These are phyloP conservation scores for Talaromyces stipitatus DNA, from an alignment of 495 filamentous ascomycete genomes.

Conservation along the genomic window DNA sequence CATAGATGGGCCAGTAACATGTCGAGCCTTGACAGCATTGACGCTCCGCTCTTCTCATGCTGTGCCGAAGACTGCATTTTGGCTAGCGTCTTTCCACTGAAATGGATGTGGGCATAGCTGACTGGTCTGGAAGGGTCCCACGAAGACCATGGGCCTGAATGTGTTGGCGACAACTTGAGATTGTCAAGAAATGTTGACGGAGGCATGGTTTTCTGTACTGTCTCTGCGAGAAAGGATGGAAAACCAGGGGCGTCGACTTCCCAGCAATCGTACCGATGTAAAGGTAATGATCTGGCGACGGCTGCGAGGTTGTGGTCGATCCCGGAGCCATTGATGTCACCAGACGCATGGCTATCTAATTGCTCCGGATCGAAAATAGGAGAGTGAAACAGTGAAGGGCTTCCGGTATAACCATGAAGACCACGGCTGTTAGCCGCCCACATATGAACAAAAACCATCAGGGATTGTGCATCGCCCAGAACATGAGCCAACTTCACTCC, in stretches of 20 bases:
- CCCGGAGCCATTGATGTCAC: neutral
- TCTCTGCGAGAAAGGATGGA: neutral
- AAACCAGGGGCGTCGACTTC: neutral
- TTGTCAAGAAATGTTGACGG: neutral
- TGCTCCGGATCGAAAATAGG: neutral
- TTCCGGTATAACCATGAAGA: neutral
- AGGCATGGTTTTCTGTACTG: neutral
- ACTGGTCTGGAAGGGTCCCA: neutral
- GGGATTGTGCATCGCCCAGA: constrained; percentile 4
- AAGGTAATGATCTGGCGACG: neutral
- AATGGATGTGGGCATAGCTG: neutral
- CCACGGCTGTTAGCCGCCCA: neutral
- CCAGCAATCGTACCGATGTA: neutral
- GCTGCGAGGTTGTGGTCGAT: neutral
- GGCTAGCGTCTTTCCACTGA: neutral
- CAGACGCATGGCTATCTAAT: neutral
- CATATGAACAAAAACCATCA: constrained; percentile 5
- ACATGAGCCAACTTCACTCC: constrained; percentile 2
- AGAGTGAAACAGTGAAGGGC: neutral
- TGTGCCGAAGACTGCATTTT: neutral
- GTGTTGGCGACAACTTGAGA: neutral
- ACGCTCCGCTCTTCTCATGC: neutral
- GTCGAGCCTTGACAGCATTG: neutral
- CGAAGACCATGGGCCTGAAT: neutral
- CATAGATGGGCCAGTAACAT: neutral